A percentile compares a stretch with the other conserved stretches of the same genome.
Conservation (phyloP, 2,329 filamentous ascomycete species). For the Coniella vitis region DNA sequence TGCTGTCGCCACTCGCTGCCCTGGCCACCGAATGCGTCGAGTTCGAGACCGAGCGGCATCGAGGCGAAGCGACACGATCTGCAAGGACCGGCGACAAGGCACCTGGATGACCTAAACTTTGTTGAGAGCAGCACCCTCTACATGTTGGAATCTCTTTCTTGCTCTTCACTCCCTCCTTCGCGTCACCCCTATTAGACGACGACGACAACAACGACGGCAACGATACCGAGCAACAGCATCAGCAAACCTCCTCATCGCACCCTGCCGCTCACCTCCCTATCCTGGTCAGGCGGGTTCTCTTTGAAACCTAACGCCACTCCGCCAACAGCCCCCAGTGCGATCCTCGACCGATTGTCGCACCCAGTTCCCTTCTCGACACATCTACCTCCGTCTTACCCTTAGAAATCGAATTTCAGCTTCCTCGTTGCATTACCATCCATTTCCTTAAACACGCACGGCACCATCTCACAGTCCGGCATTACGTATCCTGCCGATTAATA, state of each 20-base stretch:
- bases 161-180: neutral
- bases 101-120: neutral
- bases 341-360: slow-evolving; percentile 4
- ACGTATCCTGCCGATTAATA: neutral
- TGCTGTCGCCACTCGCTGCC: slow-evolving; percentile 1
- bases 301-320: slow-evolving; percentile 16
- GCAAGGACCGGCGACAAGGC: neutral
- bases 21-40: slow-evolving; percentile 8
- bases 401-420: neutral
- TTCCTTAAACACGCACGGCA: neutral
- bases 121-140: neutral
- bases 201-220: neutral
- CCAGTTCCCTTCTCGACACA: slow-evolving; percentile 1
- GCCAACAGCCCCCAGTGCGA: slow-evolving; percentile 12
- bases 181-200: neutral
- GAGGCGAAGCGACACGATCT: slow-evolving; percentile 2
- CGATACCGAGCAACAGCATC: neutral
- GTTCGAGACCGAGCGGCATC: slow-evolving; percentile 2
- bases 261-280: slow-evolving; percentile 14
- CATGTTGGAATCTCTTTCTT: too few relatives aligned
- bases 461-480: neutral
- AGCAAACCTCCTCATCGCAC: slow-evolving; percentile 6
- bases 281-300: slow-evolving; percentile 10
- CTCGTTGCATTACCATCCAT: neutral
- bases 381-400: neutral